A percentile compares a stretch with the other conserved stretches of the same genome.
These are phyloP conservation scores for Solanum bulbocastanum DNA, from an alignment of 257 asterid genomes.

Conservation along the genomic window DNA sequence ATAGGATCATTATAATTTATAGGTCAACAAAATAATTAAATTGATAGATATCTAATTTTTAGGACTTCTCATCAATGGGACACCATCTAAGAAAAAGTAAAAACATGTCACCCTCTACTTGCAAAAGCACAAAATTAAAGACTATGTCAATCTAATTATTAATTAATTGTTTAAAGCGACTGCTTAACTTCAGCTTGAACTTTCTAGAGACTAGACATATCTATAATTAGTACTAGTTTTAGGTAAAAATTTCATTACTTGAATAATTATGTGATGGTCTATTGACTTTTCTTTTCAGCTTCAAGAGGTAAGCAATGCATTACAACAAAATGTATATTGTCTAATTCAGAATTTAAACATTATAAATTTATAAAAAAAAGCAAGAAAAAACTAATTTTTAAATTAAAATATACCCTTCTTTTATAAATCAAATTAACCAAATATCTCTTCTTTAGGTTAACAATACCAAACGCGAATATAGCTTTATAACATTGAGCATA, in stretches of 20 bases:
- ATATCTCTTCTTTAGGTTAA: background rate
- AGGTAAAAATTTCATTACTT: background rate
- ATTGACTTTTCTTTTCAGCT: background rate
- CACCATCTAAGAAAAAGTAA: background rate
- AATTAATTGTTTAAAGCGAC: background rate
- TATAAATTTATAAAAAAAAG: background rate
- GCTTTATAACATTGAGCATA: background rate
- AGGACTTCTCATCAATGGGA: background rate
- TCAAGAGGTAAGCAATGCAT: no score
- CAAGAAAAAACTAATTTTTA: background rate
- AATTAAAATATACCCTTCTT: background rate
- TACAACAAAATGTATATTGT: background rate
- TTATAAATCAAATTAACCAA: background rate
- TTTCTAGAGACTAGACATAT: background rate
- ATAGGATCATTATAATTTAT: background rate
- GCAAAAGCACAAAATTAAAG: background rate
- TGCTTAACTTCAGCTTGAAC: background rate
- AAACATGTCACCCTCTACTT: background rate
- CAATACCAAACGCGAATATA: background rate
- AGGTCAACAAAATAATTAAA: background rate
- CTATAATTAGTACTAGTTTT: background rate
- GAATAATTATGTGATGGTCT: background rate
- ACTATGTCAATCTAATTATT: background rate
- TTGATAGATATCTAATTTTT: background rate
- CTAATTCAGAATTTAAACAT: background rate